phyloP scores from a whole-genome alignment of 2,329 filamentous ascomycete species.

The Verticillium longisporum region DNA sequence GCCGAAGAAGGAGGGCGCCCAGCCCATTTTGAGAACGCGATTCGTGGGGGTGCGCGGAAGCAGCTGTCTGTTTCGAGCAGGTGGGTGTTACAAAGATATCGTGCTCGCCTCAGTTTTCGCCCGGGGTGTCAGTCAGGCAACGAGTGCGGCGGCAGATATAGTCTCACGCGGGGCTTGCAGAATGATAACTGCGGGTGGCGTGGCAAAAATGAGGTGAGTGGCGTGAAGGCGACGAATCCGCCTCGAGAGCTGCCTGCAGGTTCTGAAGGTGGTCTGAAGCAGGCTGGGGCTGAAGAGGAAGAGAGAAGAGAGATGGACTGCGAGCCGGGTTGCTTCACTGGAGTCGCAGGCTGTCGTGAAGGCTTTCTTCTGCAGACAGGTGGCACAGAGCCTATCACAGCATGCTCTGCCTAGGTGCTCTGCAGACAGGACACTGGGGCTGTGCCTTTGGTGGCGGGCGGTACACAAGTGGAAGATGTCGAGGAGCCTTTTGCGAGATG shows the following conservation, averaged over 20 bases:
- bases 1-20: background rate
- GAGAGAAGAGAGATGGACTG: background rate
- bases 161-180: background rate
- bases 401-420: no score
- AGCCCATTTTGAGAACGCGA: background rate
- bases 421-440: no score
- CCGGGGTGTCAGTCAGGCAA: background rate
- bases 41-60: background rate
- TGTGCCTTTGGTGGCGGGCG: no score
- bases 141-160: background rate
- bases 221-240: background rate
- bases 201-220: background rate
- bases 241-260: background rate
- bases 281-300: background rate
- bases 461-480: no score
- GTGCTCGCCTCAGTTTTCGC: background rate
- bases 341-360: no score
- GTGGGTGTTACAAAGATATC: background rate
- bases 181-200: background rate
- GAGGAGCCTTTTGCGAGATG: no score
- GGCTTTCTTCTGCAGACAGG: no score
- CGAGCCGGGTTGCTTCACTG: background rate
- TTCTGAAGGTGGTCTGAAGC: background rate
- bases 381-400: no score
- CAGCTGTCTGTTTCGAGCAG: background rate